A percentile compares a stretch with the other conserved stretches of the same genome.
Evolutionary conservation across 2,329 filamentous ascomycete species (phyloP).

Genomic region (Parafenestella ontariensis): DNA sequence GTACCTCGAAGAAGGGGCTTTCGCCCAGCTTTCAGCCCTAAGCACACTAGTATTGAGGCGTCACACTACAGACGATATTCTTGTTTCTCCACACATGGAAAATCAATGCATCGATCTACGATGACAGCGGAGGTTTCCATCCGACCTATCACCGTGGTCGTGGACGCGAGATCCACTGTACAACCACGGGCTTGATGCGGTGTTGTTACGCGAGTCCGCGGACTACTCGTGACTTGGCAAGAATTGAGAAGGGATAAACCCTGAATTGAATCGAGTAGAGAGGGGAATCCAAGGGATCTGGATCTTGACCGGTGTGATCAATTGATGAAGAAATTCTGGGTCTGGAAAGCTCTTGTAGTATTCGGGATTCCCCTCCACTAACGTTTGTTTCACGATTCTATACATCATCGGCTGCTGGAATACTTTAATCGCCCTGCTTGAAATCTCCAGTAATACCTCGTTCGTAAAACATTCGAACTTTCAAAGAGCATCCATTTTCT

Average conservation of each 20-base stretch:
- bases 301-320: neutral
- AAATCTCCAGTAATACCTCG: no score
- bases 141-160: neutral
- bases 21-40: conserved; percentile 1
- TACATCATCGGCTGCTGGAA: no score
- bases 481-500: neutral
- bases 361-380: no score
- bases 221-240: neutral
- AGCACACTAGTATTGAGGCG: conserved; percentile 1
- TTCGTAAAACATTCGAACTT: no score
- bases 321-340: neutral
- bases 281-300: neutral
- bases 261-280: neutral
- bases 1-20: neutral
- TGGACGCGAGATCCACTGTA: neutral
- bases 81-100: neutral
- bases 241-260: neutral
- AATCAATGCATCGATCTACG: neutral
- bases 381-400: no score
- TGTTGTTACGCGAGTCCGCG: neutral
- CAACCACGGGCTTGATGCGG: neutral
- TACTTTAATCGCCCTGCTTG: no score
- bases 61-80: neutral
- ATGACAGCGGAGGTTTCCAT: neutral
- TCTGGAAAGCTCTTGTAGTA: no score